These are phyloP conservation scores for Brassica rapa DNA, from an alignment of 345 rosid genomes.

Conservation along the genomic window DNA sequence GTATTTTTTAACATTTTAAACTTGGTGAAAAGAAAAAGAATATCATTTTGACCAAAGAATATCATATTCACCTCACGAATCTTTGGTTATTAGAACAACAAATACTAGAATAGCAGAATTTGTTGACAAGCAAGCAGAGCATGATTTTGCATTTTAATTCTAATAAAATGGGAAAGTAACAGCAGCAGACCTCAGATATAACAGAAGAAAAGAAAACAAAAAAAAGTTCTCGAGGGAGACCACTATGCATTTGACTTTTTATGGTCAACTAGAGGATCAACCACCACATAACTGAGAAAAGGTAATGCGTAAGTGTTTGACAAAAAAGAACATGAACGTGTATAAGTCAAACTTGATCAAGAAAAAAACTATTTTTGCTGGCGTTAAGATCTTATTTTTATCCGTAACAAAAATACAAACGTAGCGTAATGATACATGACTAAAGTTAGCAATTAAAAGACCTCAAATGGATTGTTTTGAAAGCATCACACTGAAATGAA, in stretches of 20 bases:
- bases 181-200: background rate
- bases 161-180: background rate
- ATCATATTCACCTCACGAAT: background rate
- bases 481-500: background rate
- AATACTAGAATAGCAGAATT: background rate
- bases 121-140: background rate
- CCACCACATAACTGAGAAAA: background rate
- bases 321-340: background rate
- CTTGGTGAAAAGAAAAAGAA: background rate
- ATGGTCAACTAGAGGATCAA: background rate
- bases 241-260: background rate
- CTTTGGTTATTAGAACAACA: background rate
- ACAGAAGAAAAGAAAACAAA: background rate
- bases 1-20: background rate
- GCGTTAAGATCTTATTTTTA: background rate
- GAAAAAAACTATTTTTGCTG: background rate
- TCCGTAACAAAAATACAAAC: background rate
- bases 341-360: background rate
- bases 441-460: background rate
- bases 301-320: background rate
- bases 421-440: background rate
- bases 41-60: background rate
- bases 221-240: background rate
- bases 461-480: background rate
- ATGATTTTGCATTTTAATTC: background rate